Evolutionary conservation across 768 basidiomycete species (phyloP).

Genomic region (Boletus rubroflammeus): DNA sequence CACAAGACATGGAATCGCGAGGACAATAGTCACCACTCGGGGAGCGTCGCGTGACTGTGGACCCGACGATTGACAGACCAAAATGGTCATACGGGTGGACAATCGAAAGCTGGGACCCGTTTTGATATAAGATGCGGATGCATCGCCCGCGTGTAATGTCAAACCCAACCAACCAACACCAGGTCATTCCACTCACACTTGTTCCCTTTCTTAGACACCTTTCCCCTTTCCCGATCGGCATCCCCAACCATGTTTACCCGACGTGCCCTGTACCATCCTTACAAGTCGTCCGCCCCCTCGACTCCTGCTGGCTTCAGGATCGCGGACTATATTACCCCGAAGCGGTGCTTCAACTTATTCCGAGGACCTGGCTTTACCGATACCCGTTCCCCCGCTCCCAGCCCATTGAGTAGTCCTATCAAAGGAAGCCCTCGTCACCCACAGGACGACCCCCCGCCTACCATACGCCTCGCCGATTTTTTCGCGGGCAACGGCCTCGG

Average conservation of each 20-base stretch:
- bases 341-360: conserved; percentile 21
- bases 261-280: conserved; percentile 11
- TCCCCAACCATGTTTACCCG: conserved; percentile 19
- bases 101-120: neutral
- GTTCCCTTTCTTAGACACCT: neutral
- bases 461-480: conserved; percentile 1
- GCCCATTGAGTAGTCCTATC: conserved; percentile 18
- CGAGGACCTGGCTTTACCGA: conserved; percentile 6
- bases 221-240: neutral
- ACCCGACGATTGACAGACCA: conserved; percentile 2
- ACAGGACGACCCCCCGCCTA: conserved; percentile 11
- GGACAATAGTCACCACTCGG: conserved; percentile 16
- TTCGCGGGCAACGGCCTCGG: neutral
- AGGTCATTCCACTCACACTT: neutral
- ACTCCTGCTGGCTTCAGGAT: conserved; percentile 31
- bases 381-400: conserved; percentile 12
- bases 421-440: neutral
- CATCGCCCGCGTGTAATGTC: neutral
- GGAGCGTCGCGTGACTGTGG: neutral
- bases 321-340: conserved; percentile 13
- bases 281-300: conserved; percentile 6
- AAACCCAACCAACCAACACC: neutral
- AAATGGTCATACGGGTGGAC: conserved; percentile 8
- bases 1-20: conserved; percentile 2
- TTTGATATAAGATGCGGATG: conserved; percentile 18